phyloP scores from a whole-genome alignment of 2,329 filamentous ascomycete genomes.

The Fusarium napiforme region DNA sequence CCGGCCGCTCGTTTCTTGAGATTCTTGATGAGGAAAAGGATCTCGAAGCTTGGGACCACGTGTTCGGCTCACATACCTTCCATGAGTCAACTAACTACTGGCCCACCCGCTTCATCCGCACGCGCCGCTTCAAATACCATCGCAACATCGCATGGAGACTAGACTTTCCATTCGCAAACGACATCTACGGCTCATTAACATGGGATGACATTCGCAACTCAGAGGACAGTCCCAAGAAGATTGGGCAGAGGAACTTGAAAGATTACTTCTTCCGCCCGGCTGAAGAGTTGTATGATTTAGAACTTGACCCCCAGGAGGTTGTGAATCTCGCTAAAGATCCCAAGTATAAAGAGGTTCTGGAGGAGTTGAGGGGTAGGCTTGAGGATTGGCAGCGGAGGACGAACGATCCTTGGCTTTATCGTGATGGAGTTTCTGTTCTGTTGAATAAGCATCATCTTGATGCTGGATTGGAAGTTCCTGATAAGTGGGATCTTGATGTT shows the following conservation, averaged over 20 bases:
- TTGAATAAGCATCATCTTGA: not conserved
- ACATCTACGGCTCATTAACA: constrained; percentile 56
- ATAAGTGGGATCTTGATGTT: not conserved
- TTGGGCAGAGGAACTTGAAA: constrained; percentile 53
- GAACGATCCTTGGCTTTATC: not conserved
- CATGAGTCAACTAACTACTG: constrained; percentile 65
- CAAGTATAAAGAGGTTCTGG: not conserved
- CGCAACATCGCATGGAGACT: constrained; percentile 61
- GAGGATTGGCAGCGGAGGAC: not conserved
- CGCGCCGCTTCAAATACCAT: constrained; percentile 57
- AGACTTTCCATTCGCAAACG: constrained; percentile 60
- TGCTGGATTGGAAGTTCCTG: not conserved
- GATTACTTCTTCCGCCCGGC: constrained; percentile 57
- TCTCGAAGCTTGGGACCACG: constrained; percentile 45
- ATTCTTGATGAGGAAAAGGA: not conserved
- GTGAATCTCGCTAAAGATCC: constrained; percentile 49
- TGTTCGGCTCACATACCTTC: constrained; percentile 64
- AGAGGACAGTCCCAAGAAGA: constrained; percentile 15
- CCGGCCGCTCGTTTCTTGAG: not conserved
- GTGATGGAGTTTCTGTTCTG: accelerated
- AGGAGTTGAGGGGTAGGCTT: not conserved
- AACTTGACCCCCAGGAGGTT: constrained; percentile 60
- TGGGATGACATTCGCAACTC: constrained; percentile 59
- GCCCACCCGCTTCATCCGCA: constrained; percentile 60
- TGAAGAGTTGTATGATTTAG: constrained; percentile 61